phyloP scores from a whole-genome alignment of 163 green algal genomes.

The Scenedesmus sp. region DNA sequence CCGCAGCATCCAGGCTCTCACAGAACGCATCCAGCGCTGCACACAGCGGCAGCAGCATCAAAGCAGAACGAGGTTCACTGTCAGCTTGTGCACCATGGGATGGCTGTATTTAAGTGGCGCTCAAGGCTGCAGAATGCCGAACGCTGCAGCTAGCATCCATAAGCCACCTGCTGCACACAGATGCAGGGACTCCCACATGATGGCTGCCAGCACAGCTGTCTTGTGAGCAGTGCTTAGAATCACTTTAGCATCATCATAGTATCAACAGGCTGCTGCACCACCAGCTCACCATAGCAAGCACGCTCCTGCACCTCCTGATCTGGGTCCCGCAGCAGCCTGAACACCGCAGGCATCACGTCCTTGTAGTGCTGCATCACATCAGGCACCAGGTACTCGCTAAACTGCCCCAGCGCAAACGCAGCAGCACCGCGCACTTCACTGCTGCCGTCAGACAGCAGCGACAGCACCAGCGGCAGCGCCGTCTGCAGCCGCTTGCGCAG shows the following conservation, averaged over 20 bases:
- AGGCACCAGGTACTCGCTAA: conserved; percentile 77
- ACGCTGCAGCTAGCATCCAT: too few relatives aligned
- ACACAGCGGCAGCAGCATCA: background rate
- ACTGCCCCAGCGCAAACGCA: conserved; percentile 80
- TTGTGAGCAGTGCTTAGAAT: background rate
- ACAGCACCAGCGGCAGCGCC: conserved; percentile 68
- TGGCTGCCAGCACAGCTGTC: background rate
- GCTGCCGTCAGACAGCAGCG: conserved; percentile 52
- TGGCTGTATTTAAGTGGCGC: too few relatives aligned
- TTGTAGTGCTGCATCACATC: conserved; percentile 73
- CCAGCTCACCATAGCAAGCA: conserved; percentile 72
- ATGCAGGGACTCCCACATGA: background rate
- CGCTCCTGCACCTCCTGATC: conserved; percentile 68
- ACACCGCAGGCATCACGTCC: conserved; percentile 73
- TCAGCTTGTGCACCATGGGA: too few relatives aligned
- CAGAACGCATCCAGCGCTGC: conserved; percentile 71
- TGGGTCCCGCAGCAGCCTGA: conserved; percentile 69
- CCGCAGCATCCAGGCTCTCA: conserved; percentile 66
- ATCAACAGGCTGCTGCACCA: background rate
- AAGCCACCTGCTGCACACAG: too few relatives aligned
- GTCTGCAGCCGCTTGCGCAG: conserved; percentile 58
- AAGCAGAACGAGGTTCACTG: background rate
- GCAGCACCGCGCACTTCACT: conserved; percentile 69
- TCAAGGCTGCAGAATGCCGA: background rate
- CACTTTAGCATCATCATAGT: background rate